A percentile compares a stretch with the other conserved stretches of the same genome.
Evolutionary conservation across 805 yeast genomes (phyloP).

Genomic region (Wickerhamiella australiensis): DNA sequence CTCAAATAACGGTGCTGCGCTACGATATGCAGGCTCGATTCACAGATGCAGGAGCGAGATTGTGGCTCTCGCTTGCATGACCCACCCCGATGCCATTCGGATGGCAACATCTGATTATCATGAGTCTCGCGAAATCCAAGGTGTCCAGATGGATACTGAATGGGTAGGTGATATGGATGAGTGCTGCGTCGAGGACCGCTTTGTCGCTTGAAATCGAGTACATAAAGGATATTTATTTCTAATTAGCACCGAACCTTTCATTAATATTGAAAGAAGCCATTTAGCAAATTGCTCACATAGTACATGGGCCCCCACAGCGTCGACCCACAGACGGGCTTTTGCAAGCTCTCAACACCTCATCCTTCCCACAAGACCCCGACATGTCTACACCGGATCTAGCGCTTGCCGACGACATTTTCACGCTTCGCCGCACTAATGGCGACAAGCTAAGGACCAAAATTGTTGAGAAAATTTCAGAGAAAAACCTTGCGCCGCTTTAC

Average conservation of each 20-base stretch:
- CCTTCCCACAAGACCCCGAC: neutral
- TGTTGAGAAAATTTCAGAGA: slow-evolving; percentile 40
- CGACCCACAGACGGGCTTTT: too few species aligned
- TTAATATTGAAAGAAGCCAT: too few species aligned
- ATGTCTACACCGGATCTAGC: slow-evolving; percentile 51
- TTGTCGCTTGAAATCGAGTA: neutral
- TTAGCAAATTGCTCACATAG: too few species aligned
- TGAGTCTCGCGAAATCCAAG: neutral
- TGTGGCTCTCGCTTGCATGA: neutral
- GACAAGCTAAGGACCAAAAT: slow-evolving; percentile 36
- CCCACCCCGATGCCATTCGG: neutral
- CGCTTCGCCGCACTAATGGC: slow-evolving; percentile 36
- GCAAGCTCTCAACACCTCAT: neutral
- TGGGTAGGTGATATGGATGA: slow-evolving; percentile 1
- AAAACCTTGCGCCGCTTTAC: slow-evolving; percentile 75
- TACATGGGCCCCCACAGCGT: too few species aligned
- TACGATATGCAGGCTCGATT: neutral
- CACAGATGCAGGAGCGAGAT: neutral
- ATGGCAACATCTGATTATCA: neutral
- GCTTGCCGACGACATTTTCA: slow-evolving; percentile 70
- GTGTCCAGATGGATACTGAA: neutral
- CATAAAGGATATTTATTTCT: neutral
- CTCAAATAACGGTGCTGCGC: neutral
- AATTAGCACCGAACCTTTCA: neutral
- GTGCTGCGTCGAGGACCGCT: neutral